These are phyloP conservation scores for Colletotrichum echinochloae DNA, from an alignment of 2,329 filamentous ascomycete genomes.

Conservation along the genomic window DNA sequence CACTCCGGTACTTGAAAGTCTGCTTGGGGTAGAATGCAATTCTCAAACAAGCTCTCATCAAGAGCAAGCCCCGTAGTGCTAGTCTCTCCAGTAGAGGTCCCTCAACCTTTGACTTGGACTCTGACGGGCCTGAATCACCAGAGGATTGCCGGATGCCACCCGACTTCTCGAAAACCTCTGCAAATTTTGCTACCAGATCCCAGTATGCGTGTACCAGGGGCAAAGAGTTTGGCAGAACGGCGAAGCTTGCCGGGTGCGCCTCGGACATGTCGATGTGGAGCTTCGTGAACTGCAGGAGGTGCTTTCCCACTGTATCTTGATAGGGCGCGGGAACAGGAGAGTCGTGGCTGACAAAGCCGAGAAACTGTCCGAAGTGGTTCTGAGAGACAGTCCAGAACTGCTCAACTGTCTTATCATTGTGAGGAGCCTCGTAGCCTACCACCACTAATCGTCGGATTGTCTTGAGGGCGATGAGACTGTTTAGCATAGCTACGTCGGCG, in stretches of 20 bases:
- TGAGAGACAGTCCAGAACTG: conserved; percentile 86
- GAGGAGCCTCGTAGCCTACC: conserved; percentile 85
- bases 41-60: conserved; percentile 84
- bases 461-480: conserved; percentile 83
- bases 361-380: conserved; percentile 81
- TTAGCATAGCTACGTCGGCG: conserved; percentile 74
- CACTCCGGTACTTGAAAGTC: conserved; percentile 85
- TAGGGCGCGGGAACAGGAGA: conserved; percentile 65
- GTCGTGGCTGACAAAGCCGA: conserved; percentile 70
- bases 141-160: conserved; percentile 64
- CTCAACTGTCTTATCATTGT: conserved; percentile 79
- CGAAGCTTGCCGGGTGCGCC: conserved; percentile 84
- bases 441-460: conserved; percentile 83
- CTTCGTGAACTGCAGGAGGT: conserved; percentile 91
- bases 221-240: conserved; percentile 82
- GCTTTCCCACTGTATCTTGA: conserved; percentile 79
- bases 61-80: conserved; percentile 83
- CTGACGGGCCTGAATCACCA: conserved; percentile 47
- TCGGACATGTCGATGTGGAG: conserved; percentile 89
- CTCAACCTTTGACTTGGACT: conserved; percentile 64
- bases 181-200: conserved; percentile 81
- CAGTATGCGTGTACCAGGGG: conserved; percentile 86
- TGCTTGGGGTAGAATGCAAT: conserved; percentile 86
- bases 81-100: conserved; percentile 80
- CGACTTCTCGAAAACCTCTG: conserved; percentile 76